phyloP scores from a whole-genome alignment of 768 basidiomycete genomes.

The Amanita pseudoporphyria region DNA sequence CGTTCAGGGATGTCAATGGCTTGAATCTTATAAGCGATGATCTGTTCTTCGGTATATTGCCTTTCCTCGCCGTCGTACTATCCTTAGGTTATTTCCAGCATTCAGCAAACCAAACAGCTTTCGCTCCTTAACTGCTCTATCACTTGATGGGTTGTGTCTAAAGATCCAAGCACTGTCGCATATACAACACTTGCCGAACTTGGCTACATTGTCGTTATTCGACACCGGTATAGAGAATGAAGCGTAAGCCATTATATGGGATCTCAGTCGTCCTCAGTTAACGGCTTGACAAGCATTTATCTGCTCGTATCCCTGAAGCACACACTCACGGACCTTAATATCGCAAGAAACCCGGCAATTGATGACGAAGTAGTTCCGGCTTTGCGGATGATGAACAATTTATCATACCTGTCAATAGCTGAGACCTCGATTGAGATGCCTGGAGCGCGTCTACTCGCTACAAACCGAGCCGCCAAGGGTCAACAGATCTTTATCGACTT shows the following conservation, averaged over 20 bases:
- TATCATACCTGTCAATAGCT: slow-evolving; percentile 40
- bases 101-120: slow-evolving; percentile 45
- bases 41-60: slow-evolving; percentile 30
- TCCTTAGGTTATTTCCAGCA: slow-evolving; percentile 22
- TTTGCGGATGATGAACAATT: slow-evolving; percentile 35
- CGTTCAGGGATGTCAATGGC: slow-evolving; percentile 37
- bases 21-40: slow-evolving; percentile 37
- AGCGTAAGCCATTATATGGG: slow-evolving; percentile 30
- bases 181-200: slow-evolving; percentile 44
- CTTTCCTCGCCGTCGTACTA: slow-evolving; percentile 5
- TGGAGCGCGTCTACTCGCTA: slow-evolving; percentile 38
- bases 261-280: slow-evolving; percentile 1
- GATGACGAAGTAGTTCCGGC: slow-evolving; percentile 49
- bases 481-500: slow-evolving; percentile 28
- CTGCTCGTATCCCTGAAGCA: slow-evolving; percentile 46
- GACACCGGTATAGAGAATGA: slow-evolving; percentile 26
- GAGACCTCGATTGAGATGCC: slow-evolving; percentile 48
- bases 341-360: slow-evolving; percentile 43
- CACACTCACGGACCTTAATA: slow-evolving; percentile 40
- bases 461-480: background rate
- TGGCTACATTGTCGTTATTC: slow-evolving; percentile 36
- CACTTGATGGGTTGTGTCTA: slow-evolving; percentile 34
- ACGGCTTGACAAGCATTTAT: slow-evolving; percentile 33
- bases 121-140: slow-evolving; percentile 38
- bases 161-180: slow-evolving; percentile 38